Percentiles rank a stretch among this genome's conserved stretches.
Evolutionary conservation across 495 filamentous ascomycete species (phyloP).

Genomic region (Penicillium goetzii): DNA sequence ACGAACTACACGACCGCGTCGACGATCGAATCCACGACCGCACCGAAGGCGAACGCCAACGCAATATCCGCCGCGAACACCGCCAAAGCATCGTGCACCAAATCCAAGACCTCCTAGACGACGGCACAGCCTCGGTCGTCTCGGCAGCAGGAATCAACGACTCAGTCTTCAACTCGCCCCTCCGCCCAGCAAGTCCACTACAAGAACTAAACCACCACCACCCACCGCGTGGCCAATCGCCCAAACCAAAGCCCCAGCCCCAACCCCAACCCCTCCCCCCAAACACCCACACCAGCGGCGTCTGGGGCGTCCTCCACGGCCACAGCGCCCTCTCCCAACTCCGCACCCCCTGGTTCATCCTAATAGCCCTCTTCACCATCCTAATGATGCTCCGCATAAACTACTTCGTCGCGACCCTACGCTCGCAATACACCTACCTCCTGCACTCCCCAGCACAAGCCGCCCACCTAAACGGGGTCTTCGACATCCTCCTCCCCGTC

Average conservation of each 20-base stretch:
- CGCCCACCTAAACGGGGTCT: conserved; percentile 75
- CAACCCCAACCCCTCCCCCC: conserved; percentile 16
- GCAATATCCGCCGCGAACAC: conserved; percentile 63
- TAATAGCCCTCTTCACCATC: conserved; percentile 86
- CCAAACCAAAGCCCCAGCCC: conserved; percentile 10
- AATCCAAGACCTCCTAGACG: conserved; percentile 69
- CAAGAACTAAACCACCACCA: background rate
- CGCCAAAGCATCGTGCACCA: conserved; percentile 71
- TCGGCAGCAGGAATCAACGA: conserved; percentile 16
- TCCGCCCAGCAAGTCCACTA: background rate
- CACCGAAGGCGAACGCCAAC: conserved; percentile 60
- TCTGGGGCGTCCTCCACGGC: conserved; percentile 90
- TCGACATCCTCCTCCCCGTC: conserved; percentile 85
- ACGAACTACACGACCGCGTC: conserved; percentile 60
- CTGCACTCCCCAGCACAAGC: conserved; percentile 63
- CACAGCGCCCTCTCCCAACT: conserved; percentile 75
- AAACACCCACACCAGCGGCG: conserved; percentile 65
- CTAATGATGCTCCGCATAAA: conserved; percentile 95
- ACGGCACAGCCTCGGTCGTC: conserved; percentile 38
- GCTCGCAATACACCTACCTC: conserved; percentile 80
- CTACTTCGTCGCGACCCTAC: conserved; percentile 93
- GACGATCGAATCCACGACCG: conserved; percentile 53
- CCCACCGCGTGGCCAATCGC: background rate
- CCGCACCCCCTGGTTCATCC: conserved; percentile 78
- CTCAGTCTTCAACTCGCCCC: conserved; percentile 18